A percentile compares a stretch with the other conserved stretches of the same genome.
Evolutionary conservation across 2,329 filamentous ascomycete genomes (phyloP).

Genomic region (Ascochyta viciae-villosae): DNA sequence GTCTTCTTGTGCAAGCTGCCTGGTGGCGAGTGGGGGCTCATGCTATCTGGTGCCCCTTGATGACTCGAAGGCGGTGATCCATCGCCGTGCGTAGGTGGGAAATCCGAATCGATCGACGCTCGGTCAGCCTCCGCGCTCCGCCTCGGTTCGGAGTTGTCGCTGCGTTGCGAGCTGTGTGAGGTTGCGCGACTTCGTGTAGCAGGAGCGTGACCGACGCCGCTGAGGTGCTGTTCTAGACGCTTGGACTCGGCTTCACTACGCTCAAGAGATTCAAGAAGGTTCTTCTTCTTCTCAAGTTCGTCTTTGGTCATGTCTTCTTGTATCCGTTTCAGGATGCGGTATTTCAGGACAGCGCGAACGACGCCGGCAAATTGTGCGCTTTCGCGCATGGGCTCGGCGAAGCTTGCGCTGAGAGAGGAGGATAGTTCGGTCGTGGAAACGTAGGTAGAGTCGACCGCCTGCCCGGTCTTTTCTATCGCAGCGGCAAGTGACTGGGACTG

Average conservation of each 20-base stretch:
- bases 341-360: slow-evolving; percentile 85
- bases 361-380: slow-evolving; percentile 97
- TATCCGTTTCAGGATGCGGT: slow-evolving; percentile 89
- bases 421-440: slow-evolving; percentile 94
- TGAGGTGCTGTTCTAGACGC: slow-evolving; percentile 91
- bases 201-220: slow-evolving; percentile 68
- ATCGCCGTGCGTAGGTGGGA: slow-evolving; percentile 86
- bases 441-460: slow-evolving; percentile 94
- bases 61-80: slow-evolving; percentile 67
- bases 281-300: slow-evolving; percentile 85
- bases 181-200: slow-evolving; percentile 72
- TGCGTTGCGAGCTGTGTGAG: slow-evolving; percentile 60
- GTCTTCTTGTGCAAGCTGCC: slow-evolving; percentile 73
- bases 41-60: slow-evolving; percentile 67
- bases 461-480: slow-evolving; percentile 92
- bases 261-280: slow-evolving; percentile 86
- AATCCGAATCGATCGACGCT: slow-evolving; percentile 93
- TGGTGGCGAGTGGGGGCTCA: slow-evolving; percentile 30
- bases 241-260: slow-evolving; percentile 90
- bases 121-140: slow-evolving; percentile 71
- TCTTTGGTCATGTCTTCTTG: slow-evolving; percentile 98
- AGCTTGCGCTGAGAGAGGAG: slow-evolving; percentile 84
- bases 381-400: slow-evolving; percentile 97
- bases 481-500: slow-evolving; percentile 86
- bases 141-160: slow-evolving; percentile 43